Conservation (phyloP, 1,139 yeast species). For the Scheffersomyces cryptocercus region DNA sequence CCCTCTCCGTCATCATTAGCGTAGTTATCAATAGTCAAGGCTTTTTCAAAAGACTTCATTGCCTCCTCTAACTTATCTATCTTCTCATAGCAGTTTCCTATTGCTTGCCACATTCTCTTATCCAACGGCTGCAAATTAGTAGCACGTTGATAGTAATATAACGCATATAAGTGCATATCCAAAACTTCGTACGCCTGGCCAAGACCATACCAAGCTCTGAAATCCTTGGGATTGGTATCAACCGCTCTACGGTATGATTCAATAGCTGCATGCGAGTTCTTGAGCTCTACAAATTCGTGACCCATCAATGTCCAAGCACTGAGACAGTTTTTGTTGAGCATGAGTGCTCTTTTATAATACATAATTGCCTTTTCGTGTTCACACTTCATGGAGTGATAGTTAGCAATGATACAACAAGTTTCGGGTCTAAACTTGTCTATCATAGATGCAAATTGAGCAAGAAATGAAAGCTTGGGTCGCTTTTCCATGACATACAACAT, state of each 20-base stretch:
- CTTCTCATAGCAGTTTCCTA: slow-evolving; percentile 87
- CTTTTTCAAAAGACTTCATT: slow-evolving; percentile 58
- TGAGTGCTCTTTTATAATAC: slow-evolving; percentile 87
- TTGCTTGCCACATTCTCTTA: slow-evolving; percentile 95
- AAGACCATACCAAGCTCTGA: slow-evolving; percentile 96
- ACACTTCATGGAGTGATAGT: slow-evolving; percentile 86
- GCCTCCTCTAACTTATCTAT: slow-evolving; percentile 69
- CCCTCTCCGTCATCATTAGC: slow-evolving; percentile 18
- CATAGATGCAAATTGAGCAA: slow-evolving; percentile 83
- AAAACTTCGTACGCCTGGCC: slow-evolving; percentile 98
- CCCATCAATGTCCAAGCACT: slow-evolving; percentile 99
- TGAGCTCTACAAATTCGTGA: slow-evolving; percentile 94
- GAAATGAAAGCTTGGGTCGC: slow-evolving; percentile 74
- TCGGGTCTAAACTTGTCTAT: slow-evolving; percentile 91
- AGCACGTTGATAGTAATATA: slow-evolving; percentile 90
- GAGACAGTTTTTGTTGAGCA: slow-evolving; percentile 75
- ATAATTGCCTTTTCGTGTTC: slow-evolving; percentile 95
- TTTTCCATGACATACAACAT: slow-evolving; percentile 94
- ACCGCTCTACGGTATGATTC: slow-evolving; percentile 94
- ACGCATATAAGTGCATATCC: slow-evolving; percentile 91
- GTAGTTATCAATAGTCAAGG: slow-evolving; percentile 48
- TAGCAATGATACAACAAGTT: slow-evolving; percentile 92
- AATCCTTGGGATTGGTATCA: slow-evolving; percentile 84
- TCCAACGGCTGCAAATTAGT: slow-evolving; percentile 87
- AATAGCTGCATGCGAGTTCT: slow-evolving; percentile 96